Base-by-base conservation (phyloP, 345 rosid species). In the Erodium maritimum region DNA sequence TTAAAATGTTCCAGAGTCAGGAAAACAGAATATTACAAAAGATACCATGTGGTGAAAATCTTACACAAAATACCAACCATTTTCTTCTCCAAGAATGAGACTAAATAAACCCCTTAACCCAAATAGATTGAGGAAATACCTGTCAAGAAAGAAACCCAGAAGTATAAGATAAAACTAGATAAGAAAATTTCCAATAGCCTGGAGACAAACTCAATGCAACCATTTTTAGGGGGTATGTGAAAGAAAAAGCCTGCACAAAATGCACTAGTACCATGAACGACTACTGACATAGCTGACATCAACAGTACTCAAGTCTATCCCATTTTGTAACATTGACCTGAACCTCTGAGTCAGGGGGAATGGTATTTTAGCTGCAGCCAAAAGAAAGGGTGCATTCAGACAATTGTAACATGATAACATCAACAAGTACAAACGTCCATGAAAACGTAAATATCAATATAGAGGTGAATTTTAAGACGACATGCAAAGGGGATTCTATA, bases 251-350 rank as follows among this genome's bases (percentile, higher is more conserved):
- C 33, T 25, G 3, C 19, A 59, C 21, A 56, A 60, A 56, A 6
- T 23, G 42, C 57, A 57, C 5, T 66, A 65, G 54, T 89, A 89
- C 99, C 99, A 94, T 54, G 97, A 94, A 13, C 97, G 97, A 67
- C 97, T 87, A 65, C 99, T 94, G 57, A 94, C 99, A 34, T 94
- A 94, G 81, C 99, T 94, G 58, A 94, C 97, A 67, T 94, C 97
- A 3, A 94, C 99, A 14, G 96, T 90, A 74, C 99, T 94, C 75
- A 94, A 77, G 77, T 94, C 99, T 66, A 94, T 94, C 61, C 97
- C 99, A 73, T 94, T 90, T 77, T 94, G 99, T 76, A 94, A 73
- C 99, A 94, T 94, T 62, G 97, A 77, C 60, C 99, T 82, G 76
- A 94, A 94, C 78, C 97, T 85, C 63, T 90, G 96, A 65, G 99